Evolutionary conservation across 495 filamentous ascomycete species (phyloP), one percentile per base, ranked within the genome.

Genomic region (Bryoglossum gracile): DNA sequence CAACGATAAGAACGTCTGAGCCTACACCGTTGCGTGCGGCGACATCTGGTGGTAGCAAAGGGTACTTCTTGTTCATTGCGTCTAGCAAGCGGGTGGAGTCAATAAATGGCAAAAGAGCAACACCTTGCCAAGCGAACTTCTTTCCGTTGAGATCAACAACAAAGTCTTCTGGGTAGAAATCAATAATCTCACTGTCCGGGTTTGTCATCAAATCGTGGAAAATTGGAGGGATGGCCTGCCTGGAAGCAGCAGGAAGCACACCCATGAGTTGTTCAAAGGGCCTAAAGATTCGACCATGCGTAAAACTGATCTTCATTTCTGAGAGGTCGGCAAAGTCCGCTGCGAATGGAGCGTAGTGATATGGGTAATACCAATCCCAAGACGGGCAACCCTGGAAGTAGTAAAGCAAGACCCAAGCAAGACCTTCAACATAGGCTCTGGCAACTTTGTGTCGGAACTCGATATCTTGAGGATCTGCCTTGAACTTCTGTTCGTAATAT

Each of bases 201-300:
- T 91, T 70, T 13, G 79, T 85, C 92, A 99, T 99, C 14, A 99
- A 70, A 30, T 76, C 68, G 58, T 94, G 86, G 68, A 95, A 97
- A 0, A 86, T 73, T 50, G 83, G 73, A 0, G 92, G 92, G 43
- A 99, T 85, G 28, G 91, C 84, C 59, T 95, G 88, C 46, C 88
- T 87, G 4, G 90, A 95, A 3, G 86, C 84, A 11, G 94, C 89
- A 2, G 92, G 92, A 48, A 97, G 73, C 17, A 99, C 92, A 36
- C 91, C 94, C 92, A 99, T 99, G 39, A 99, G 74, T 69, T 99
- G 92, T 68, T 99, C 92, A 58, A 94, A 99, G 0, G 92, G 94
- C 43, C 74, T 82, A 58, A 96, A 96, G 2, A 88, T 84, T 17
- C 70, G 81, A 10, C 92, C 94, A 62, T 90, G 89, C 43, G 89